Evolutionary conservation across 257 asterid species (phyloP), one percentile per base, ranked within the genome.

Genomic region (Ballota nigra): DNA sequence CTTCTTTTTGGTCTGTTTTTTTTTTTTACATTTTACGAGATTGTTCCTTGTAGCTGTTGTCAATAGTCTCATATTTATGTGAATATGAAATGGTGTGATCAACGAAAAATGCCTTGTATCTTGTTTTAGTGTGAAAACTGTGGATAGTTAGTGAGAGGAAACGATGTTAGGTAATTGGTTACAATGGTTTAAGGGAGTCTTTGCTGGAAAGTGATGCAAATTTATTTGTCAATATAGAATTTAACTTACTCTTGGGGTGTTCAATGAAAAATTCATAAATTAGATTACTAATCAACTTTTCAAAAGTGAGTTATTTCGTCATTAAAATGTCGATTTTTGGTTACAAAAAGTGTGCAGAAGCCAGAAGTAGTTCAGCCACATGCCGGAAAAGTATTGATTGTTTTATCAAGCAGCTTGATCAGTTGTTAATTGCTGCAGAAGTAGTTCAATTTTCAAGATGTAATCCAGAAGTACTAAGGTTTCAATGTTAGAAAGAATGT

Each of bases 381-480:
- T n/a, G n/a, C 26, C 18, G 18, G 10, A 12, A 11, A 0, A 45
- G 22, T 68, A 10, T 52, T 68, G 33, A 56, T n/a, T n/a, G n/a
- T n/a, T n/a, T n/a, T n/a, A n/a, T n/a, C n/a, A 0, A 52, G 26
- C 24, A 19, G 58, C 58, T 52, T 20, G 31, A 69, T 56, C 41
- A 69, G 8, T 29, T 31, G 3, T 20, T 16, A 53, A 31, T 47
- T 59, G 12, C 64, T n/a, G 40, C 18, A 38, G 26, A 53, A 45
- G 53, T 33, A 49, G 12, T 72, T 43, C 29, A 43, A n/a, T 71
- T 33, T 68, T 36, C 53, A 68, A 68, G 52, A 52, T 31, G 10
- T 26, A 13, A 43, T 38, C 40, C 15, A 38, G 31, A 8, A 36
- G 61, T 24, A 8, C 52, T 33, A 51, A 49, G 59, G 47, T 20